Evolutionary conservation across 1,284 basidiomycete genomes (phyloP), one percentile per base, ranked within the genome.

Genomic region (Afroboletus lepidellus): DNA sequence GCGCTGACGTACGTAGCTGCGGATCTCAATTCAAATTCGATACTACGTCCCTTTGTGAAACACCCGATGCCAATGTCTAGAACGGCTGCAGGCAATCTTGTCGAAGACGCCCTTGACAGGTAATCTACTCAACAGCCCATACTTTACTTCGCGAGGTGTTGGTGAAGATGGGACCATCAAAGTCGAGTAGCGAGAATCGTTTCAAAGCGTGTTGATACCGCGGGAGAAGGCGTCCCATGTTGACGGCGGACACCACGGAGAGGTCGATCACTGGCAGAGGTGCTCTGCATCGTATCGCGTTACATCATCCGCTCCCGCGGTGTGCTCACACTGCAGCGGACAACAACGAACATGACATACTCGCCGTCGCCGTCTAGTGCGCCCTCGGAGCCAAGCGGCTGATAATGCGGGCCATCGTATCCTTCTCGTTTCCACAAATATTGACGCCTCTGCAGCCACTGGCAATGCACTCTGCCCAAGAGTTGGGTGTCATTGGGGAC

Each of bases 41-140:
- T 6, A 93, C 87, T 76, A 92, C 87, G 60, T 83, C 87, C 80
- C 73, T 84, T 87, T 65, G 93, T 80, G 65, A 85, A 92, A 69
- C 92, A 94, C 1, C 92, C 92, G 55, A 94, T 81, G n/a, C 92
- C 92, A 48, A 92, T 71, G 34, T 76, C 76, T 5, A 88, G 87
- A 20, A 85, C 75, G 52, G 73, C 72, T 53, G 77, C 76, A n/a
- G 16, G 78, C 81, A 27, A 92, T 72, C 51, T 75, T 75, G 57
- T 89, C 85, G 48, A 94, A 66, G 34, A 82, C 79, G 18, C 79
- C 78, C 54, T 74, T 77, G 34, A 85, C 75, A 13, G 83, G 79
- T 57, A 92, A 67, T 13, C 91, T 90, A 63, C 90, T 93, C 56
- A 94, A 72, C 46, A 94, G 58, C n/a, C 84, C 91, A 94, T 21